Conservation (phyloP, 306 rosid species). For the Castanopsis chinensis region DNA sequence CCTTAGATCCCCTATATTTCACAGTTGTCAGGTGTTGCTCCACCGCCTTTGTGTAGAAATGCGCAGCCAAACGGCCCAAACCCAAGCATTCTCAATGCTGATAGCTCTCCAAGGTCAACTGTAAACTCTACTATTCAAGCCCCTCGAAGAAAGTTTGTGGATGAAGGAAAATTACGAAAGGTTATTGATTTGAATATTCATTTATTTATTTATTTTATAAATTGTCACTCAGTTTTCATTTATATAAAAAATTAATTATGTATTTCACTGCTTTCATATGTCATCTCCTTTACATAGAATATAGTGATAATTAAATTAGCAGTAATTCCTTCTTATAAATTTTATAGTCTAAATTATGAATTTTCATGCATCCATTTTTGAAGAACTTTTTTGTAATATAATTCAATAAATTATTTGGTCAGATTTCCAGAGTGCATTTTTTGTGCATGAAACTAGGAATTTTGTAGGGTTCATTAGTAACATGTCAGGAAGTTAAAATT, state of each 20-base stretch:
- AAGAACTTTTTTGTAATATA: background rate
- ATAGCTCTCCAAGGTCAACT: slow-evolving; percentile 76
- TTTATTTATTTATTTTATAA: slow-evolving; percentile 4
- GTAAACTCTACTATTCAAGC: slow-evolving; percentile 87
- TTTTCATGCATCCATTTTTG: background rate
- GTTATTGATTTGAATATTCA: slow-evolving; percentile 34
- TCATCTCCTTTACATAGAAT: background rate
- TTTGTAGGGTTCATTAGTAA: background rate
- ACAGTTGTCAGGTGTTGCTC: slow-evolving; percentile 85
- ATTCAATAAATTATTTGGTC: background rate
- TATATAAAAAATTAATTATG: background rate
- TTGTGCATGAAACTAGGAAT: background rate
- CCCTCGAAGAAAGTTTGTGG: slow-evolving; percentile 91
- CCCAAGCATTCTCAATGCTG: slow-evolving; percentile 50
- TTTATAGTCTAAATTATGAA: background rate
- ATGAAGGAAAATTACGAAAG: slow-evolving; percentile 96
- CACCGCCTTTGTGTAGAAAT: slow-evolving; percentile 87
- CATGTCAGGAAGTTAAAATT: background rate
- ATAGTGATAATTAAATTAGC: background rate
- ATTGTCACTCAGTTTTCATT: slow-evolving; percentile 6
- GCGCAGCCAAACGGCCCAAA: slow-evolving; percentile 68
- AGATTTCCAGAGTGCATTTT: background rate
- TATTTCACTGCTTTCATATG: background rate
- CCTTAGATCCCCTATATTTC: slow-evolving; percentile 33
- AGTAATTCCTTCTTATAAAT: background rate